Percentiles rank a stretch among this genome's conserved stretches.
phyloP scores from a whole-genome alignment of 495 filamentous ascomycete species.

The Cercophora samala region DNA sequence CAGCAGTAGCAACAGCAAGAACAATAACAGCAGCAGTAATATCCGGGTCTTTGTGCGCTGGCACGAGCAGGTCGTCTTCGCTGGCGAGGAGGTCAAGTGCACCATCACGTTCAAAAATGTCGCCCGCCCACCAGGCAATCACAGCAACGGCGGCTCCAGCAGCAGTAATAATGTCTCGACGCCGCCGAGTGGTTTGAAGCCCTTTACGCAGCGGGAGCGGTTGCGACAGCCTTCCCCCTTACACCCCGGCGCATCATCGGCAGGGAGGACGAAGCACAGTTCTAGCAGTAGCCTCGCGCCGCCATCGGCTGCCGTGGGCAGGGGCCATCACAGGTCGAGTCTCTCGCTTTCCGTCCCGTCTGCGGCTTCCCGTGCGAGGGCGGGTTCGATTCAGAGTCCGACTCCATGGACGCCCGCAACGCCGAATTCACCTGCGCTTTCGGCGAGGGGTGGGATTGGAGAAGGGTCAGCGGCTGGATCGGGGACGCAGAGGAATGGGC shows the following conservation, averaged over 20 bases:
- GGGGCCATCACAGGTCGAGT: slow-evolving; percentile 53
- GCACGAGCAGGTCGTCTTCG: slow-evolving; percentile 87
- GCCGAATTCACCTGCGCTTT: background rate
- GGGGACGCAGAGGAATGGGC: slow-evolving; percentile 31
- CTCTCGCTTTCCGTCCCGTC: slow-evolving; percentile 57
- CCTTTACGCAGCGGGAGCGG: slow-evolving; percentile 17
- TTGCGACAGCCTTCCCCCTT: slow-evolving; percentile 28
- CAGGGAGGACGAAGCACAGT: slow-evolving; percentile 17
- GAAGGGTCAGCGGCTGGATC: slow-evolving; percentile 13
- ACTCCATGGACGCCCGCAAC: slow-evolving; percentile 18
- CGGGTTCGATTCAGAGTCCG: slow-evolving; percentile 25
- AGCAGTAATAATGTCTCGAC: background rate
- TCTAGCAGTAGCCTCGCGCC: slow-evolving; percentile 37
- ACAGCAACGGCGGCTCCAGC: background rate
- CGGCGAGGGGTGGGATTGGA: background rate
- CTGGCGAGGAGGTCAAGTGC: slow-evolving; percentile 90
- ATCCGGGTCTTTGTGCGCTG: slow-evolving; percentile 93
- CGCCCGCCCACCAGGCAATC: slow-evolving; percentile 21
- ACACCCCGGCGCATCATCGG: slow-evolving; percentile 16
- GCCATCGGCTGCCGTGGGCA: slow-evolving; percentile 36
- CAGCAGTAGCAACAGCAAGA: slow-evolving; percentile 7
- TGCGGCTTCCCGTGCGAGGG: slow-evolving; percentile 37
- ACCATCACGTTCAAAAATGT: slow-evolving; percentile 95
- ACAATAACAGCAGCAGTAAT: slow-evolving; percentile 49
- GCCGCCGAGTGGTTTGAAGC: slow-evolving; percentile 10